These are phyloP conservation scores for Mucor ambiguus DNA, from an alignment of 371 early-diverging fungal genomes.

Conservation along the genomic window DNA sequence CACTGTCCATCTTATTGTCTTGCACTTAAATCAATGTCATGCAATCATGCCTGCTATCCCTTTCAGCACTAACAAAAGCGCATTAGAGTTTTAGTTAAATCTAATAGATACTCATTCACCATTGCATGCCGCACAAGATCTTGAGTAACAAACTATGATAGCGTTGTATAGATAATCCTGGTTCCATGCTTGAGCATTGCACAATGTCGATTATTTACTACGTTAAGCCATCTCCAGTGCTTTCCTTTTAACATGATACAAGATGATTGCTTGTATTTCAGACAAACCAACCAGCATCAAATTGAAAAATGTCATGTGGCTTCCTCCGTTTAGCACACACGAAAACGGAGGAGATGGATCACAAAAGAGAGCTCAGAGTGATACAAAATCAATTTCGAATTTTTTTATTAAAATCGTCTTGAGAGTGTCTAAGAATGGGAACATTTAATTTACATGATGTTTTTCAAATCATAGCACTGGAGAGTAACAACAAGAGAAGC, in stretches of 20 bases:
- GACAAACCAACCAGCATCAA: neutral
- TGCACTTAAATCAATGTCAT: neutral
- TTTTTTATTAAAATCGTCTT: neutral
- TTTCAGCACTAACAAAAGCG: no score
- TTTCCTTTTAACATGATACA: neutral
- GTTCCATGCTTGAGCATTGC: no score
- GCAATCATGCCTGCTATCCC: neutral
- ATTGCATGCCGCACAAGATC: no score
- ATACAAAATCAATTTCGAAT: constrained; percentile 2
- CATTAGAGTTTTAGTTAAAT: no score
- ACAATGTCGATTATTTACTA: no score
- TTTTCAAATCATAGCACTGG: neutral
- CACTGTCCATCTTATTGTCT: neutral
- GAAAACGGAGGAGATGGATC: neutral
- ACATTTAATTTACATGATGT: neutral
- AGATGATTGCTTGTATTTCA: neutral
- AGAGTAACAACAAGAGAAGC: neutral
- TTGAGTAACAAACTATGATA: no score
- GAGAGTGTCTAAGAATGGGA: neutral
- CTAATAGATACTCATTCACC: no score
- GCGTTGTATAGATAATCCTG: no score
- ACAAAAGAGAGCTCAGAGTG: neutral
- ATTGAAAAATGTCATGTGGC: neutral
- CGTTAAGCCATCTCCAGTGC: no score
- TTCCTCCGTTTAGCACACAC: neutral